Percentiles rank a stretch among this genome's conserved stretches.
phyloP scores from a whole-genome alignment of 1,284 basidiomycete species.

The Amylostereum areolatum region DNA sequence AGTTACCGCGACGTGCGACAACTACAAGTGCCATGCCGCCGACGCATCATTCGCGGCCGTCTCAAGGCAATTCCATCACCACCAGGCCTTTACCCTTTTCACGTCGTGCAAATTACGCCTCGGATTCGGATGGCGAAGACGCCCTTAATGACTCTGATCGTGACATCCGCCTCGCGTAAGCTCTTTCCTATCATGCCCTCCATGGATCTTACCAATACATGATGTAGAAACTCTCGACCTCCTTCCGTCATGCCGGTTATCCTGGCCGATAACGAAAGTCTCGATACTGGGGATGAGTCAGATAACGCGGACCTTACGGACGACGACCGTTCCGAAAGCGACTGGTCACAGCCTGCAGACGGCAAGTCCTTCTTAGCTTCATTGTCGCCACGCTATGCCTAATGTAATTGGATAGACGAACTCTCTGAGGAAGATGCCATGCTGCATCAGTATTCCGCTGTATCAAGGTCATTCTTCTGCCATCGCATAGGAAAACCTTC shows the following conservation, averaged over 20 bases:
- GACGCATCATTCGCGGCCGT: too few relatives aligned
- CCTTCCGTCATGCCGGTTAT: conserved; percentile 26
- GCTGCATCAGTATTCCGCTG: neutral
- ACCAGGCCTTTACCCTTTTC: conserved; percentile 10
- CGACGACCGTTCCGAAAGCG: conserved; percentile 44
- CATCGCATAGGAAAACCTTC: neutral
- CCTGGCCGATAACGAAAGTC: conserved; percentile 42
- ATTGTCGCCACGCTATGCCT: neutral
- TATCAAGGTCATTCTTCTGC: too few relatives aligned
- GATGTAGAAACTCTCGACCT: conserved; percentile 45
- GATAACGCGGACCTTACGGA: conserved; percentile 66
- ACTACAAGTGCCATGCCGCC: too few relatives aligned
- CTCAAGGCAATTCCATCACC: neutral
- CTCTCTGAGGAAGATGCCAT: neutral
- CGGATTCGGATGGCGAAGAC: conserved; percentile 15
- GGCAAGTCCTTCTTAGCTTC: conserved; percentile 8
- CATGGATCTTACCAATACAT: too few relatives aligned
- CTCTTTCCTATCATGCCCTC: neutral
- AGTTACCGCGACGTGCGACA: too few relatives aligned
- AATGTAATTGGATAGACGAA: too few relatives aligned
- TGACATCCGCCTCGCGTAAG: conserved; percentile 10
- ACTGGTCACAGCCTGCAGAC: conserved; percentile 39
- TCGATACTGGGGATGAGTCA: conserved; percentile 70
- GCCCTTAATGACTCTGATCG: conserved; percentile 8
- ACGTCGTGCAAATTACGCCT: conserved; percentile 4